Evolutionary conservation across 2,329 filamentous ascomycete genomes (phyloP).

Genomic region (Colletotrichum euphorbiae): DNA sequence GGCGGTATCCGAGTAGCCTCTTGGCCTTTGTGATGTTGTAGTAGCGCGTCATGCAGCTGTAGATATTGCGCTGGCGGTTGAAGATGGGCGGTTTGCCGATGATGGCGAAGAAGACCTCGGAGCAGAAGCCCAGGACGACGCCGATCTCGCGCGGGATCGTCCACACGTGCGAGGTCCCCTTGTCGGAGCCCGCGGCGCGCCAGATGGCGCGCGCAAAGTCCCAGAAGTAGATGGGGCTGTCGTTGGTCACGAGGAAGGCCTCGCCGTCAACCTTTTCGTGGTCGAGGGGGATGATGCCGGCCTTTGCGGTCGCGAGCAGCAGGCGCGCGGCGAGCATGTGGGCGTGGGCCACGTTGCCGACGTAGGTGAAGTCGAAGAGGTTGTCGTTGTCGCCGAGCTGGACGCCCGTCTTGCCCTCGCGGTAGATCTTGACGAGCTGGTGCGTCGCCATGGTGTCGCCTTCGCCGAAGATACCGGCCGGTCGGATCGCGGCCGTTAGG

Average conservation of each 20-base stretch:
- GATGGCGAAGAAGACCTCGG: conserved; percentile 64
- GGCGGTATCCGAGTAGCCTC: conserved; percentile 75
- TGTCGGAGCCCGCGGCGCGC: conserved; percentile 67
- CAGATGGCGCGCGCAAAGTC: conserved; percentile 86
- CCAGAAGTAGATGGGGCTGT: conserved; percentile 90
- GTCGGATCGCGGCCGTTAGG: conserved; percentile 83
- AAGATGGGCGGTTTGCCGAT: conserved; percentile 67
- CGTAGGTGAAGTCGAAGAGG: conserved; percentile 74
- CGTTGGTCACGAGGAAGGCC: conserved; percentile 91
- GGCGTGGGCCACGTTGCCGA: conserved; percentile 75
- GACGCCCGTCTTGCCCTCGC: conserved; percentile 75
- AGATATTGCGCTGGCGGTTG: conserved; percentile 70
- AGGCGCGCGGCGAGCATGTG: conserved; percentile 84
- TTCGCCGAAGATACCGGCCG: conserved; percentile 91
- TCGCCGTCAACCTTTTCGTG: conserved; percentile 84
- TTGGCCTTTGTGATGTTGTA: conserved; percentile 83
- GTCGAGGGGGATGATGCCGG: conserved; percentile 72
- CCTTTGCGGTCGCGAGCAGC: conserved; percentile 68
- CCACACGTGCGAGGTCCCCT: conserved; percentile 67
- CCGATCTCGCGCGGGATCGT: conserved; percentile 64
- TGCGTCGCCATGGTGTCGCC: conserved; percentile 83
- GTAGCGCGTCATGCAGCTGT: conserved; percentile 80
- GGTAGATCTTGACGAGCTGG: conserved; percentile 78
- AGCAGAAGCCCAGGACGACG: conserved; percentile 62
- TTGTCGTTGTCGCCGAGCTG: conserved; percentile 80